phyloP scores from a whole-genome alignment of 2,329 filamentous ascomycete genomes.

The Stenocarpella maydis region DNA sequence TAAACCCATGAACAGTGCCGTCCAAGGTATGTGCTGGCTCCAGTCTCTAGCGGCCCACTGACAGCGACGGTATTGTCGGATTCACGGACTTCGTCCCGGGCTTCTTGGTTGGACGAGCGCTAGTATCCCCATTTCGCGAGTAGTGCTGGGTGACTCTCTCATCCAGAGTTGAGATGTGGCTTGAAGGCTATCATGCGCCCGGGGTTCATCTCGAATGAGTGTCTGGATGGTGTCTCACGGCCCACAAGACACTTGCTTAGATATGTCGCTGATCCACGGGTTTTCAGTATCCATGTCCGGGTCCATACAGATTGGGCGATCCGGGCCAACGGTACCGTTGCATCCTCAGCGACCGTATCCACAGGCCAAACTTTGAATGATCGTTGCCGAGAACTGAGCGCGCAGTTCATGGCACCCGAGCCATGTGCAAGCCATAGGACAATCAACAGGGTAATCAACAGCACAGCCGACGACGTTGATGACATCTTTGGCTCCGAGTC shows the following conservation, averaged over 20 bases:
- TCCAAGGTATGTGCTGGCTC: not conserved
- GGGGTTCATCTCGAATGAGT: not conserved
- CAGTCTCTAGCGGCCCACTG: constrained; percentile 39
- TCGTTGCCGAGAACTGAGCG: constrained; percentile 42
- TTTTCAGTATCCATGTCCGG: constrained; percentile 39
- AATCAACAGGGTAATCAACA: constrained; percentile 48
- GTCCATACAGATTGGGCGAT: constrained; percentile 38
- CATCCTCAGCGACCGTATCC: constrained; percentile 40
- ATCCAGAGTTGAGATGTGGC: not conserved
- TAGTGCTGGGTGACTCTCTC: not conserved
- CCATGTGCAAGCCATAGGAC: constrained; percentile 45
- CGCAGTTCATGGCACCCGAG: constrained; percentile 45
- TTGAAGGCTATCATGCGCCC: not conserved
- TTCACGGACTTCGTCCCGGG: constrained; percentile 41
- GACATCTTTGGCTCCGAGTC: constrained; percentile 36
- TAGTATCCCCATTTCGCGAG: not conserved
- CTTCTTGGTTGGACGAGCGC: constrained; percentile 39
- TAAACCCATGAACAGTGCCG: too few relatives aligned
- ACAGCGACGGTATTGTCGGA: constrained; percentile 41
- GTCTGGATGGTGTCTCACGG: not conserved
- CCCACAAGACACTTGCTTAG: not conserved
- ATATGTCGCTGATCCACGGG: not conserved
- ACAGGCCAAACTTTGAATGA: constrained; percentile 47
- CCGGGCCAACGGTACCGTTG: constrained; percentile 36
- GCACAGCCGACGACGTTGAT: constrained; percentile 44